phyloP scores from a whole-genome alignment of 306 rosid species.

The Trichosanthes cucumerina region DNA sequence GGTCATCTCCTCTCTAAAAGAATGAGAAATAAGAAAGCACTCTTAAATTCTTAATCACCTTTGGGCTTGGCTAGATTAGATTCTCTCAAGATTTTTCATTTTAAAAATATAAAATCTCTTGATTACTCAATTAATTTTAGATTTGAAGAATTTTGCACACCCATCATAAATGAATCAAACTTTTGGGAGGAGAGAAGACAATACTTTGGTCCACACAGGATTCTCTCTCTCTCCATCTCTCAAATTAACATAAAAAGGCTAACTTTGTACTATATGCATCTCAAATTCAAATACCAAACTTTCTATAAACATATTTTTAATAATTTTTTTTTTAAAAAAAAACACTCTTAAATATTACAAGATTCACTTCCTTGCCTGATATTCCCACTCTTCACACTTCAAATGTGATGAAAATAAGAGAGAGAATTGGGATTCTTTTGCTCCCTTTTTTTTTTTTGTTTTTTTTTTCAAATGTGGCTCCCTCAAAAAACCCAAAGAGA shows the following conservation, averaged over 20 bases:
- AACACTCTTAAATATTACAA: neutral
- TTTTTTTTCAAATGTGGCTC: neutral
- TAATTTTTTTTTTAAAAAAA: neutral
- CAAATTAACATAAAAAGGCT: neutral
- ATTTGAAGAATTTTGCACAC: neutral
- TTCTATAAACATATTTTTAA: neutral
- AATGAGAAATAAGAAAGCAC: neutral
- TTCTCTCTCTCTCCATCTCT: neutral
- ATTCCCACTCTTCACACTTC: slow-evolving; percentile 3
- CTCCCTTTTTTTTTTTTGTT: neutral
- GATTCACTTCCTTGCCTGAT: neutral
- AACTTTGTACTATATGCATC: neutral
- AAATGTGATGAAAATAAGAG: neutral
- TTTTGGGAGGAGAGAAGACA: neutral
- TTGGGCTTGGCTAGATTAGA: neutral
- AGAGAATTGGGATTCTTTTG: neutral
- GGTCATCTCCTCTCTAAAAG: neutral
- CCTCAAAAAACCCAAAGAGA: neutral
- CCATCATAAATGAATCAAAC: neutral
- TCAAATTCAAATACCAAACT: neutral
- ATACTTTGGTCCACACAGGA: neutral
- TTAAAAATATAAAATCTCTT: neutral
- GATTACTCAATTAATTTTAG: neutral
- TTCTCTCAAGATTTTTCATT: neutral
- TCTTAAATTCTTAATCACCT: neutral